These are phyloP conservation scores for Pichia cabralensis DNA, from an alignment of 805 yeast species.

Conservation along the genomic window DNA sequence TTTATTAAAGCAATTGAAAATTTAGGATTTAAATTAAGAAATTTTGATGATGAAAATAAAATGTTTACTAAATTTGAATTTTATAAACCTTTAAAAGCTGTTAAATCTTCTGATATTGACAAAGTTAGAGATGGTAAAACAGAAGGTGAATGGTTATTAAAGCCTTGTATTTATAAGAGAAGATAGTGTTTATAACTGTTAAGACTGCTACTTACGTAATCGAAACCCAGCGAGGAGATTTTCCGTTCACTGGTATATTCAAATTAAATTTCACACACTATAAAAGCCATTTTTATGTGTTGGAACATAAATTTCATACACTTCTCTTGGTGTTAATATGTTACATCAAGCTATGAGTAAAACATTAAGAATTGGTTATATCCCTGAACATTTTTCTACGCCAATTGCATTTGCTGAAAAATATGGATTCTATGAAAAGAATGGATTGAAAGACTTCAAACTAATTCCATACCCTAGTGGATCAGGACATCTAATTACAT, in stretches of 20 bases:
- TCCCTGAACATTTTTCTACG: slow-evolving; percentile 89
- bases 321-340: too few species aligned
- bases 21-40: slow-evolving; percentile 78
- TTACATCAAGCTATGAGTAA: too few species aligned
- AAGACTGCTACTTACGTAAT: too few species aligned
- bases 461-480: slow-evolving; percentile 73
- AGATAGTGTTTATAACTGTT: too few species aligned
- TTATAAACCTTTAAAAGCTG: slow-evolving; percentile 71
- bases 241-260: too few species aligned
- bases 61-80: slow-evolving; percentile 95
- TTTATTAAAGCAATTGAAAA: slow-evolving; percentile 71
- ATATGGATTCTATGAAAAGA: slow-evolving; percentile 43
- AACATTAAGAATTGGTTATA: slow-evolving; percentile 56
- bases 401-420: slow-evolving; percentile 66
- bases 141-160: slow-evolving; percentile 83
- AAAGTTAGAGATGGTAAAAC: slow-evolving; percentile 50
- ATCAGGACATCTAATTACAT: slow-evolving; percentile 75
- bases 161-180: slow-evolving; percentile 94
- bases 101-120: slow-evolving; percentile 48
- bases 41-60: slow-evolving; percentile 77
- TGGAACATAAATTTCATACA: too few species aligned
- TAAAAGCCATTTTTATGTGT: too few species aligned
- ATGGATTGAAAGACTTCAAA: slow-evolving; percentile 42
- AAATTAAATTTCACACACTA: too few species aligned
- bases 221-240: too few species aligned